Evolutionary conservation across 2,329 filamentous ascomycete genomes (phyloP).

Genomic region (Scedosporium boydii): DNA sequence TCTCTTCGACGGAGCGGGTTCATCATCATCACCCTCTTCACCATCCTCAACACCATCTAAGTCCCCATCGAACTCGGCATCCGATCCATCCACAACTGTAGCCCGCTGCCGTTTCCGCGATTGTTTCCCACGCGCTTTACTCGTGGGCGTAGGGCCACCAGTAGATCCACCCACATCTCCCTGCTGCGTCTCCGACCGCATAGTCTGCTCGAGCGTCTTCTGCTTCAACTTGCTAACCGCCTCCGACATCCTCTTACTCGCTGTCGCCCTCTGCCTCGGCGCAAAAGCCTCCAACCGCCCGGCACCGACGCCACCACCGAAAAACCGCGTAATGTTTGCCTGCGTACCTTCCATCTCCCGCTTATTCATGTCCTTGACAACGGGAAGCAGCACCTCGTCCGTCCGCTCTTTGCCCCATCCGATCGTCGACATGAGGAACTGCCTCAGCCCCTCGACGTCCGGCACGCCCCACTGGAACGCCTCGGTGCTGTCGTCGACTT

Average conservation of each 20-base stretch:
- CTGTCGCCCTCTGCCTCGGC: conserved; percentile 54
- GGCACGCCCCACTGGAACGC: conserved; percentile 93
- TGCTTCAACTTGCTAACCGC: conserved; percentile 58
- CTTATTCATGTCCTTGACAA: conserved; percentile 90
- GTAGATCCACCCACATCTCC: neutral
- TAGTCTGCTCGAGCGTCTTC: conserved; percentile 2
- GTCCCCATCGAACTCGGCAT: neutral
- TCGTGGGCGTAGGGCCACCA: neutral
- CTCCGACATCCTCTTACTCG: conserved; percentile 65
- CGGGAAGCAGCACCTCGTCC: conserved; percentile 90
- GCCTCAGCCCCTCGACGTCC: conserved; percentile 74
- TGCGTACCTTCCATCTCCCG: conserved; percentile 85
- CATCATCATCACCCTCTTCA: neutral
- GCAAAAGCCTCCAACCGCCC: conserved; percentile 60
- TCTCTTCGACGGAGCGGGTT: neutral
- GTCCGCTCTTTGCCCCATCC: conserved; percentile 89
- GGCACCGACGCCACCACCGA: conserved; percentile 63
- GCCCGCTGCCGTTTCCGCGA: neutral
- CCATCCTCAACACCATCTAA: neutral
- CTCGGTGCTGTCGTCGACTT: conserved; percentile 72
- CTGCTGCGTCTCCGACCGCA: neutral
- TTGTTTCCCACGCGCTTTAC: neutral
- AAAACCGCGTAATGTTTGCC: conserved; percentile 90
- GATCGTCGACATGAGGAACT: conserved; percentile 83
- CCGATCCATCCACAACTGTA: neutral